Conservation (phyloP, 805 yeast species). For the Vanderwaltozyma yarrowii region DNA sequence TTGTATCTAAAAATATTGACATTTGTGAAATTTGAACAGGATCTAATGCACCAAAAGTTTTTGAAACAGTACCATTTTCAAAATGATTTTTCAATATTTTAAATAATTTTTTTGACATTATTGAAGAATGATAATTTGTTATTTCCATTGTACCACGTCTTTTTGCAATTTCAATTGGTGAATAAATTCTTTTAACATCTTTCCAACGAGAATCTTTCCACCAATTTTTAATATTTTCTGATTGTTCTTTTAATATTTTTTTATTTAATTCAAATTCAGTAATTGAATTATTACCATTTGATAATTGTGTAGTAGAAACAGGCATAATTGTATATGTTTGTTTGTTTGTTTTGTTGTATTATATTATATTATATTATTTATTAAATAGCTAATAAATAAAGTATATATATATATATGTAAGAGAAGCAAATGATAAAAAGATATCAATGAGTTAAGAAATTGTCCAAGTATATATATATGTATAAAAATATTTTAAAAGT, state of each 20-base stretch:
- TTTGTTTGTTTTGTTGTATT: too few species aligned
- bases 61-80: constrained; percentile 58
- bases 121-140: constrained; percentile 63
- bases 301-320: not conserved
- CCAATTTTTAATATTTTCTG: constrained; percentile 71
- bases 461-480: too few species aligned
- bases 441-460: too few species aligned
- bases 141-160: constrained; percentile 71
- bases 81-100: constrained; percentile 55
- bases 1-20: constrained; percentile 89
- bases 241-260: constrained; percentile 33
- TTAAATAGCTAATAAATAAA: too few species aligned
- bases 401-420: too few species aligned
- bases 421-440: too few species aligned
- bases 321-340: not conserved
- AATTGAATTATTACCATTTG: not conserved
- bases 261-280: constrained; percentile 10
- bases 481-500: too few species aligned
- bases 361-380: too few species aligned
- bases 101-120: constrained; percentile 76
- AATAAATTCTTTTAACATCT: constrained; percentile 76
- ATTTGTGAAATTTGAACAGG: constrained; percentile 93
- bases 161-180: constrained; percentile 79
- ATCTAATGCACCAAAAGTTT: constrained; percentile 92
- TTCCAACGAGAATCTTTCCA: constrained; percentile 92